phyloP scores from a whole-genome alignment of 345 rosid genomes.

The Citrus hindsii region DNA sequence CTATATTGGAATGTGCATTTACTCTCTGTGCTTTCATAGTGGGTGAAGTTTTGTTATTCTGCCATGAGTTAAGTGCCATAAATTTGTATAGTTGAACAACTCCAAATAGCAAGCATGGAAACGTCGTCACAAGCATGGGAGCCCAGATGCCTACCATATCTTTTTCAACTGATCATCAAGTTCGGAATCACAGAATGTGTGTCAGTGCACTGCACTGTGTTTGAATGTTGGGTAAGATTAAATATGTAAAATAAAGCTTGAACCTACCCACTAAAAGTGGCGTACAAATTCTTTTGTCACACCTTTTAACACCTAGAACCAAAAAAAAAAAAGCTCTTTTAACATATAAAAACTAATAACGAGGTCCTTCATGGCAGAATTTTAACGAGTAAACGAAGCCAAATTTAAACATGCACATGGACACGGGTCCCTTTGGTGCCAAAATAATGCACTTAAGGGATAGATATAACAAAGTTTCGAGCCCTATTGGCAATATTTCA shows the following conservation, averaged over 20 bases:
- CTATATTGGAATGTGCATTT: background rate
- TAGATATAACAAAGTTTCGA: background rate
- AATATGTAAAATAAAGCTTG: background rate
- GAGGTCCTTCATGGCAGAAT: background rate
- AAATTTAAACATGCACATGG: background rate
- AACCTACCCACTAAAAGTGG: background rate
- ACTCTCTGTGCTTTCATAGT: background rate
- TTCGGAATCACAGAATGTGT: constrained; percentile 15
- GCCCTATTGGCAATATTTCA: background rate
- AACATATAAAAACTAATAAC: background rate
- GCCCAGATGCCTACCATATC: background rate
- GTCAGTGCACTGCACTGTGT: constrained; percentile 3
- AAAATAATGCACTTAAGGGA: background rate
- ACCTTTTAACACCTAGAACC: background rate
- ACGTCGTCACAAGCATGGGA: background rate
- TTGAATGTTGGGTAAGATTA: background rate
- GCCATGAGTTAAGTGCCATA: background rate
- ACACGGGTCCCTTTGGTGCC: background rate
- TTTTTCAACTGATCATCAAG: background rate
- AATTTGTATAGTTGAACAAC: background rate
- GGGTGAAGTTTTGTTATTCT: background rate
- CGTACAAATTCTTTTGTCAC: background rate
- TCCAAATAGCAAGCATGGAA: background rate
- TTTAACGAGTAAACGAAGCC: background rate
- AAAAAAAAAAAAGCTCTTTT: background rate